Conservation (phyloP, 2,329 filamentous ascomycete species). For the Trichothecium roseum region DNA sequence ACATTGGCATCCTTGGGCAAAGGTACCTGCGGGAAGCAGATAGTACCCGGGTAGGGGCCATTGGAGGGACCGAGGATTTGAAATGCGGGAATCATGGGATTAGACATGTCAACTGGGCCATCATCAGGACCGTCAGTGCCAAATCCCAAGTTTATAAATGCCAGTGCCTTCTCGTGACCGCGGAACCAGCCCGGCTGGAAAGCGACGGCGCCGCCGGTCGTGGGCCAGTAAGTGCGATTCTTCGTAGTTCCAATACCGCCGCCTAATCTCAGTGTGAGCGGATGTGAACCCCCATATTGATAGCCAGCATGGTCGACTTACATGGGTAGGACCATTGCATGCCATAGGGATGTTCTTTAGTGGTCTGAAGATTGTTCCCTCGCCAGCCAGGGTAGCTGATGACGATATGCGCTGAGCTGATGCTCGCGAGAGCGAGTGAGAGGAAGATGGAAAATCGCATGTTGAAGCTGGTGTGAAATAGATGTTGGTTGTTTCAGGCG, state of each 20-base stretch:
- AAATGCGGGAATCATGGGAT: constrained; percentile 70
- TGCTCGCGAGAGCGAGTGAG: constrained; percentile 32
- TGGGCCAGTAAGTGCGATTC: constrained; percentile 90
- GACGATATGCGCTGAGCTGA: constrained; percentile 63
- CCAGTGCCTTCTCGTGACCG: constrained; percentile 69
- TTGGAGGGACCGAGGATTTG: constrained; percentile 74
- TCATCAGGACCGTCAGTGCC: constrained; percentile 53
- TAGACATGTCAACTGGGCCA: constrained; percentile 78
- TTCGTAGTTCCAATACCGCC: constrained; percentile 67
- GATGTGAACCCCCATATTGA: background rate
- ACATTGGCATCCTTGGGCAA: constrained; percentile 63
- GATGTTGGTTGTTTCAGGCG: background rate
- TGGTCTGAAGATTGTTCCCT: constrained; percentile 76
- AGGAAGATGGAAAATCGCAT: constrained; percentile 36
- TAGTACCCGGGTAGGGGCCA: constrained; percentile 73
- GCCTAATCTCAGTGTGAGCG: constrained; percentile 39
- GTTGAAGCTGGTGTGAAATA: constrained; percentile 11
- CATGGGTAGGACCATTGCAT: constrained; percentile 97
- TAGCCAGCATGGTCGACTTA: constrained; percentile 37
- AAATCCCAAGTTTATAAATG: constrained; percentile 88
- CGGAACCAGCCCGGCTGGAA: constrained; percentile 95
- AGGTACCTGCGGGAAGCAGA: constrained; percentile 85
- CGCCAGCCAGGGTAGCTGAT: constrained; percentile 80
- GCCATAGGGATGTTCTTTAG: constrained; percentile 71
- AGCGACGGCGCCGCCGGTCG: constrained; percentile 74